Evolutionary conservation across 129 eudicot species (phyloP).

Genomic region (Calendula officinalis): DNA sequence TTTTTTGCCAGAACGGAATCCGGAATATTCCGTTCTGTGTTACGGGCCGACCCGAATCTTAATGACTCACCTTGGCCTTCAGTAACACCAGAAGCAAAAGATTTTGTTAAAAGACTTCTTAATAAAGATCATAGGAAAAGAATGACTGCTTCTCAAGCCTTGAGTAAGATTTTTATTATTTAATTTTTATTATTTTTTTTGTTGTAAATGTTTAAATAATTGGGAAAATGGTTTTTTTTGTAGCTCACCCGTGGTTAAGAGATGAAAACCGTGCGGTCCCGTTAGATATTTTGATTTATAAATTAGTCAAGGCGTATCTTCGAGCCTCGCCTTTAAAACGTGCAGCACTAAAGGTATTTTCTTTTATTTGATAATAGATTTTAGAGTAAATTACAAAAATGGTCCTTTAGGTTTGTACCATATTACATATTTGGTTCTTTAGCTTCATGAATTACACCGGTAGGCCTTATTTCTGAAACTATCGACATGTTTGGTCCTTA

Average conservation of each 20-base stretch:
- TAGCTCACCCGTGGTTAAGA: slow-evolving; percentile 98
- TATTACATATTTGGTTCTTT: too few species aligned
- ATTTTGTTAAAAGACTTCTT: slow-evolving; percentile 80
- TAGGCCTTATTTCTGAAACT: too few species aligned
- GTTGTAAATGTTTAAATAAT: not conserved
- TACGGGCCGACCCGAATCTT: slow-evolving; percentile 82
- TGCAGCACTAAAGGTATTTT: slow-evolving; percentile 70
- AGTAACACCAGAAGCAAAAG: slow-evolving; percentile 75
- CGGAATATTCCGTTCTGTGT: slow-evolving; percentile 80
- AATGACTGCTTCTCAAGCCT: slow-evolving; percentile 82
- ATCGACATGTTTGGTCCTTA: too few species aligned
- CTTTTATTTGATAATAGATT: not conserved
- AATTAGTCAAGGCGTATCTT: slow-evolving; percentile 71
- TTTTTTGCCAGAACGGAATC: slow-evolving; percentile 92
- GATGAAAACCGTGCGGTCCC: slow-evolving; percentile 60
- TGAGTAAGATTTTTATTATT: slow-evolving; percentile 41
- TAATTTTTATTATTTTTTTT: not conserved
- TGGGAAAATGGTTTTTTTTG: slow-evolving; percentile 18
- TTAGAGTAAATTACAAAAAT: not conserved
- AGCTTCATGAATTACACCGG: too few species aligned
- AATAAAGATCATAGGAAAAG: slow-evolving; percentile 79
- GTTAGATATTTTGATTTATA: slow-evolving; percentile 67
- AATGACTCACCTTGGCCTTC: slow-evolving; percentile 82
- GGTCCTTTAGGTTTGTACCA: too few species aligned
- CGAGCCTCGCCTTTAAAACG: slow-evolving; percentile 83